phyloP scores from a whole-genome alignment of 2,329 filamentous ascomycete genomes.

The Zasmidium cellare region DNA sequence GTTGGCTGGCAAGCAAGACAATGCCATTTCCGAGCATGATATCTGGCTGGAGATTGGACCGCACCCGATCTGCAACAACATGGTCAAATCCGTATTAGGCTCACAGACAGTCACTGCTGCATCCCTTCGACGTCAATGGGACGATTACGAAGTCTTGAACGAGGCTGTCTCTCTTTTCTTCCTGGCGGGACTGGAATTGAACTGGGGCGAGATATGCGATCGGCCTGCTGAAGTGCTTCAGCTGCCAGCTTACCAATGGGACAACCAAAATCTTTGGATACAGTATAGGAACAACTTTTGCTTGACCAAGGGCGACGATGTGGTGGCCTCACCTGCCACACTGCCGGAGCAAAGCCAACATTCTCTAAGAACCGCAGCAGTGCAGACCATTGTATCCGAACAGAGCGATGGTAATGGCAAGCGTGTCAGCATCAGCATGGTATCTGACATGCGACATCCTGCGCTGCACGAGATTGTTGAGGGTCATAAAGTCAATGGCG shows the following conservation, averaged over 20 bases:
- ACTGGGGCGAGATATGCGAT: constrained; percentile 60
- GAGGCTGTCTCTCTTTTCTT: constrained; percentile 53
- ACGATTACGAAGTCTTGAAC: constrained; percentile 52
- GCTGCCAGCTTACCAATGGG: constrained; percentile 49
- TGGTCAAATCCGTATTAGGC: constrained; percentile 18
- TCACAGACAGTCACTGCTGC: too few species aligned
- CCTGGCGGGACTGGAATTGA: constrained; percentile 53
- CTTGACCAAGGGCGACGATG: constrained; percentile 20
- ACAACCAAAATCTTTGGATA: constrained; percentile 40
- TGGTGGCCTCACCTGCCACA: too few species aligned
- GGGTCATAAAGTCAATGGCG: constrained; percentile 46
- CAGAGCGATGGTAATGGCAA: too few species aligned
- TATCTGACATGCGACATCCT: constrained; percentile 24
- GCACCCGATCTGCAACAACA: constrained; percentile 40
- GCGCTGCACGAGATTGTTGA: constrained; percentile 40
- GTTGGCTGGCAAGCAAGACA: constrained; percentile 32
- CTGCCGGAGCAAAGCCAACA: too few species aligned
- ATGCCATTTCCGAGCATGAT: constrained; percentile 37
- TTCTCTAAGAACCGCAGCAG: too few species aligned
- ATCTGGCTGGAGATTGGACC: constrained; percentile 50
- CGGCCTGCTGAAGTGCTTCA: constrained; percentile 44
- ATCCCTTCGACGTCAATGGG: constrained; percentile 11
- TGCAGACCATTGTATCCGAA: too few species aligned
- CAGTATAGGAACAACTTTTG: constrained; percentile 37
- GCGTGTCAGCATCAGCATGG: too few species aligned